phyloP scores from a whole-genome alignment of 257 asterid genomes.

The Primulina huaijiensis region DNA sequence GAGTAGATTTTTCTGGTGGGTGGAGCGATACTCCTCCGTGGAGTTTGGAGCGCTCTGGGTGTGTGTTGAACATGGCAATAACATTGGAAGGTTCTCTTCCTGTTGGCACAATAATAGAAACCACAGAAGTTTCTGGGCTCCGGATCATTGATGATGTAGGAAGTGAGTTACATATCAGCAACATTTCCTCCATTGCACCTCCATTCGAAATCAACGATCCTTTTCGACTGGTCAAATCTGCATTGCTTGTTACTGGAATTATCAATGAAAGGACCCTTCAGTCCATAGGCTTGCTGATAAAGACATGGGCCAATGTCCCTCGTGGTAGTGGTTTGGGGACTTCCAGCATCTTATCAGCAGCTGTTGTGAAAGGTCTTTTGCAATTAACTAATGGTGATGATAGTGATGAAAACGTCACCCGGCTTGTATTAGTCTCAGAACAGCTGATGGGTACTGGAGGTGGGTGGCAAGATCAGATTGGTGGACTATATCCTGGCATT shows the following conservation, averaged over 20 bases:
- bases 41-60: slow-evolving; percentile 96
- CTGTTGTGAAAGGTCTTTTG: slow-evolving; percentile 90
- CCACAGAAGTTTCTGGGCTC: slow-evolving; percentile 47
- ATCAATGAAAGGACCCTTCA: slow-evolving; percentile 36
- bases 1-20: slow-evolving; percentile 95
- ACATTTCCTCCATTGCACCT: slow-evolving; percentile 53
- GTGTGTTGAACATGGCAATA: slow-evolving; percentile 94
- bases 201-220: slow-evolving; percentile 76
- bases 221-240: slow-evolving; percentile 92
- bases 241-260: slow-evolving; percentile 68
- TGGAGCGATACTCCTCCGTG: slow-evolving; percentile 99
- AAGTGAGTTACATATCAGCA: slow-evolving; percentile 45
- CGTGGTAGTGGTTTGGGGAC: slow-evolving; percentile 99
- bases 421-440: slow-evolving; percentile 82
- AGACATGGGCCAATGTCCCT: slow-evolving; percentile 95
- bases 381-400: slow-evolving; percentile 69
- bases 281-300: slow-evolving; percentile 61
- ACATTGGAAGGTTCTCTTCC: slow-evolving; percentile 72
- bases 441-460: slow-evolving; percentile 99
- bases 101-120: slow-evolving; percentile 71
- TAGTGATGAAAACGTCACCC: slow-evolving; percentile 76
- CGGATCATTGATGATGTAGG: slow-evolving; percentile 62
- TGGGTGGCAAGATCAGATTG: slow-evolving; percentile 98
- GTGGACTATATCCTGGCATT: slow-evolving; percentile 93
- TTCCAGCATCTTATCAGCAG: slow-evolving; percentile 93